Base-by-base conservation (phyloP, 2,329 filamentous ascomycete species). In the Exutisphaerella laricina region DNA sequence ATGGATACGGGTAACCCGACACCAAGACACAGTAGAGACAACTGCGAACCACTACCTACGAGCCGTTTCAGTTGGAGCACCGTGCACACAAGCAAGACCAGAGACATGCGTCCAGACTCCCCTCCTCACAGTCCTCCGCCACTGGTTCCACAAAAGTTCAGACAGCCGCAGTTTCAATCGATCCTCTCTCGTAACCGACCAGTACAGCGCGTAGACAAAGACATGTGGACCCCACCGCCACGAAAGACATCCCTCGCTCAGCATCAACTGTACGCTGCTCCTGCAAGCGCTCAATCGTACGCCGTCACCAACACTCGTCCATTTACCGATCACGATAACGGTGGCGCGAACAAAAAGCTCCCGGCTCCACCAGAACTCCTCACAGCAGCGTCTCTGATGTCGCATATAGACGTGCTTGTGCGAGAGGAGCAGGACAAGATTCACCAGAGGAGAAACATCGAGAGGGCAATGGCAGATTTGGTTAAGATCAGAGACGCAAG, bases 391-490 rank as follows among this genome's bases (percentile, higher is more conserved):
- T 43, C 45, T 9, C 53, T 50, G 12, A 40, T 49, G 31, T 51
- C 57, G 1, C 81, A 82, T 20, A 77, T 90, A 12, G 74, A 78
- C 7, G 72, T 75, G 47, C 72, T 92, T 17, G 78, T 84, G 56
- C 78, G 80, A 4, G 76, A 79, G 55, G 75, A 85, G 21, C 72
- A 80, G 30, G 74, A 77, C 36, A 73, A 92, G 5, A 70, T 71
- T 1, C 79, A 84, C 58, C 78, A 85, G 32, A 78, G 82, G 41
- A 70, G 75, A 48, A 90, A 89, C 65, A 78, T 90, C 57, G 75
- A 78, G 59, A 79, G 74, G 17, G 79, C 83, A 48, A 85, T 92
- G 60, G 71, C 77, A 50, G 84, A 90, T 62, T 81, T 90, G 72
- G 87, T 81, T 45, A 80, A 87, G 61, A 73, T 88, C 45, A 82